Evolutionary conservation across 1,284 basidiomycete genomes (phyloP).

Genomic region (Thecaphora thlaspeos): DNA sequence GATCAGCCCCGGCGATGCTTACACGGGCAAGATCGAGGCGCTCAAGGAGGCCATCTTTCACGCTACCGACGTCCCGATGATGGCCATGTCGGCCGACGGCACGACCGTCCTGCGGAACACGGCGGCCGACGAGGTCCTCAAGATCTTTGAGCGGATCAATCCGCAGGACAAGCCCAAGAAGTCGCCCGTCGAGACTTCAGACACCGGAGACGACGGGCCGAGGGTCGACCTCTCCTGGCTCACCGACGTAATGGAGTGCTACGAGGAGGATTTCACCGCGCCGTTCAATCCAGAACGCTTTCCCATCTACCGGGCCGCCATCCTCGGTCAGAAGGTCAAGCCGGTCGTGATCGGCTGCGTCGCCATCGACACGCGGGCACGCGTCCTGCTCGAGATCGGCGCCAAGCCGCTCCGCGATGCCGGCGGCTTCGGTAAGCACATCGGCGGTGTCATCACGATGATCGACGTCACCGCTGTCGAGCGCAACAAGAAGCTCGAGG

Average conservation of each 20-base stretch:
- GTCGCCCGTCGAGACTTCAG: slow-evolving; percentile 2
- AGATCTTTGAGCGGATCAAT: slow-evolving; percentile 30
- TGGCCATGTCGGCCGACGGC: slow-evolving; percentile 45
- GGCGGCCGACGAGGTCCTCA: slow-evolving; percentile 45
- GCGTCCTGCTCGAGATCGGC: slow-evolving; percentile 31
- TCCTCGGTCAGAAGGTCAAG: slow-evolving; percentile 34
- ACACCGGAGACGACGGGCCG: slow-evolving; percentile 16
- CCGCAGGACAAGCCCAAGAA: slow-evolving; percentile 28
- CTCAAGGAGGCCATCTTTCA: slow-evolving; percentile 41
- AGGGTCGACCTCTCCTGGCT: slow-evolving; percentile 45
- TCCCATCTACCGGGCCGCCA: slow-evolving; percentile 48
- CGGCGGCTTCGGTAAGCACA: slow-evolving; percentile 46
- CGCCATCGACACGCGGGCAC: slow-evolving; percentile 27
- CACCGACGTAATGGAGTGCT: slow-evolving; percentile 45
- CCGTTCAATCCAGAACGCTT: slow-evolving; percentile 40
- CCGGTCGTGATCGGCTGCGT: slow-evolving; percentile 37
- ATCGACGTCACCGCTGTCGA: slow-evolving; percentile 40
- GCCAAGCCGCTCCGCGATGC: slow-evolving; percentile 45
- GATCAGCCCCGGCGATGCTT: slow-evolving; percentile 29
- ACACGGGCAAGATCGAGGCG: slow-evolving; percentile 26
- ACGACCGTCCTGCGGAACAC: slow-evolving; percentile 41
- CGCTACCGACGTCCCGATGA: slow-evolving; percentile 37
- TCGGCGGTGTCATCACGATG: slow-evolving; percentile 45
- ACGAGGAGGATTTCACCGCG: slow-evolving; percentile 40
- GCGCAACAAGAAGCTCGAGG: slow-evolving; percentile 14